Percentiles rank a stretch among this genome's conserved stretches.
Conservation (phyloP, 1,139 yeast species). For the Saccharomyces hybrid region DNA sequence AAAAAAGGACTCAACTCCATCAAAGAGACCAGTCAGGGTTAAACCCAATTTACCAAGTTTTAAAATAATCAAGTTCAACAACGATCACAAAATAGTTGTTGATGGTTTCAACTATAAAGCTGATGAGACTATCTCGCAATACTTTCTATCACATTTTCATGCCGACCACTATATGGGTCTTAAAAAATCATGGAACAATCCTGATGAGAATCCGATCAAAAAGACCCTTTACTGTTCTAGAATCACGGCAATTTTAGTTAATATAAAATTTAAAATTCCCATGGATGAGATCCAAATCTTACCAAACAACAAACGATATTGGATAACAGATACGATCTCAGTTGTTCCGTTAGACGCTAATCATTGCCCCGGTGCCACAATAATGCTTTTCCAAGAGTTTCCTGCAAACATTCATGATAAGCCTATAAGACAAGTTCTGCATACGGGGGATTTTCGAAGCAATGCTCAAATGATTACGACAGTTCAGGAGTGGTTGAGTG, state of each 20-base stretch:
- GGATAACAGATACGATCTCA: constrained; percentile 41
- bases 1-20: constrained; percentile 3
- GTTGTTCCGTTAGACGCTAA: constrained; percentile 75
- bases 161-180: constrained; percentile 91
- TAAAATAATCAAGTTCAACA: constrained; percentile 44
- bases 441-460: constrained; percentile 91
- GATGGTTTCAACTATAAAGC: constrained; percentile 61
- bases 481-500: constrained; percentile 22
- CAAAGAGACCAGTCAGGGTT: constrained; percentile 17
- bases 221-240: constrained; percentile 56
- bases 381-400: constrained; percentile 60
- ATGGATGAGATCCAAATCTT: constrained; percentile 45
- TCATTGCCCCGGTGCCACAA: constrained; percentile 92
- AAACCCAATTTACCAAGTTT: constrained; percentile 46
- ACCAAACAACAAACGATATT: constrained; percentile 36
- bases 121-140: constrained; percentile 37
- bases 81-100: constrained; percentile 42
- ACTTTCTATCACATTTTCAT: constrained; percentile 77
- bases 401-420: constrained; percentile 12
- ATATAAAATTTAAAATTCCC: constrained; percentile 44
- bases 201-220: constrained; percentile 38
- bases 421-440: constrained; percentile 39
- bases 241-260: constrained; percentile 54
- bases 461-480: constrained; percentile 32
- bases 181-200: constrained; percentile 54